Evolutionary conservation across 2,329 filamentous ascomycete species (phyloP), one percentile per base, ranked within the genome.

Genomic region (Dendryphion nanum): DNA sequence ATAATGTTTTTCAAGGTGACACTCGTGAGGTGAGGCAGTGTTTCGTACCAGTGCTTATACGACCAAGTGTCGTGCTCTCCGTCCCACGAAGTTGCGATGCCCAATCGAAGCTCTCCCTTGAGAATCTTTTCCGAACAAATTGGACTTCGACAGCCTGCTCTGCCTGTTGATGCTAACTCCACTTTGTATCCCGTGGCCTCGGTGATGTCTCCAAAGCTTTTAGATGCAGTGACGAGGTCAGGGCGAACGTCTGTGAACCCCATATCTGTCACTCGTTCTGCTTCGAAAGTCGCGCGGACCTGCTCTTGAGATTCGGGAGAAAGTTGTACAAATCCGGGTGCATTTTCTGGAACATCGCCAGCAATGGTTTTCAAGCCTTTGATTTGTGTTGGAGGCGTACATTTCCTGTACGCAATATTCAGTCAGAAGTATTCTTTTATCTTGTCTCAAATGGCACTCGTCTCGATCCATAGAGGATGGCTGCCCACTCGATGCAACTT

Each of bases 1-100:
- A n/a, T n/a, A n/a, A n/a, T n/a, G n/a, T n/a, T n/a, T n/a, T n/a
- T n/a, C n/a, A n/a, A n/a, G n/a, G n/a, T n/a, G n/a, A n/a, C 23
- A 26, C 8, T 26, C 23, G n/a, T 8, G n/a, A n/a, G n/a, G n/a
- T n/a, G n/a, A n/a, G n/a, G n/a, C n/a, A 13, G 16, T 12, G 7
- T n/a, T 18, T 55, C 76, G 61, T 73, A 91, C 90, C 90, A 95
- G 63, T 95, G 90, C 60, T 84, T 85, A 82, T 85, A 95, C 37
- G 70, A 62, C 77, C 80, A 93, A 48, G 74, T 73, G 29, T 77
- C 77, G 56, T 81, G 74, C 1, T 71, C 67, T 1, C 64, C 41
- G 16, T 50, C 44, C 24, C 38, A 55, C 4, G 26, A 28, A 5
- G 37, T 35, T 42, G 41, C 29, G 43, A 83, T 75, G 29, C 86